Evolutionary conservation across 2,329 filamentous ascomycete species (phyloP).

Genomic region (Dothistroma pini): DNA sequence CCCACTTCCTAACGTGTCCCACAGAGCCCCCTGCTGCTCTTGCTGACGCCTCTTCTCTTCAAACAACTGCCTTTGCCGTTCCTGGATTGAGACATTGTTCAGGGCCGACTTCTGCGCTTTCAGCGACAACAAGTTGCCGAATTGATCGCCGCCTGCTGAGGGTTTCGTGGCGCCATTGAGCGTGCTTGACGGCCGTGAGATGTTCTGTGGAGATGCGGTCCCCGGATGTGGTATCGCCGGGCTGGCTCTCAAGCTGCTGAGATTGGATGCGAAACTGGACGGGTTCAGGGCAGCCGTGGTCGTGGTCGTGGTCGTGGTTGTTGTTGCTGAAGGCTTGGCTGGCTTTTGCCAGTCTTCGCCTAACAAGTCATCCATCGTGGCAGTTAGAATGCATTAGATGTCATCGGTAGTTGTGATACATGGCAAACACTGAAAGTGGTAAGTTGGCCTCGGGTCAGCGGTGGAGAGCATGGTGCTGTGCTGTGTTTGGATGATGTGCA

Average conservation of each 20-base stretch:
- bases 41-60: conserved; percentile 77
- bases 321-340: conserved; percentile 24
- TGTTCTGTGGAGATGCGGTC: conserved; percentile 26
- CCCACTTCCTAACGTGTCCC: conserved; percentile 71
- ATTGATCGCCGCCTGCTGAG: conserved; percentile 61
- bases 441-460: not conserved
- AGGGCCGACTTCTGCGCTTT: conserved; percentile 54
- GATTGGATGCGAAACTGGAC: conserved; percentile 24
- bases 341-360: conserved; percentile 46
- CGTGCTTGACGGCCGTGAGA: conserved; percentile 40
- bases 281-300: conserved; percentile 20
- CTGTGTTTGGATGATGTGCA: not conserved
- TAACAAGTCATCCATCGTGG: conserved; percentile 47
- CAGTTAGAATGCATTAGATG: not conserved
- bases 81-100: conserved; percentile 67
- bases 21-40: conserved; percentile 65
- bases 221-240: conserved; percentile 39
- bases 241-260: conserved; percentile 38
- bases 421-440: not conserved
- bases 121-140: conserved; percentile 70
- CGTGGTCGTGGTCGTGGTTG: conserved; percentile 10
- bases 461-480: not conserved
- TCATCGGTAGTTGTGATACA: not conserved
- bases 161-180: conserved; percentile 49
- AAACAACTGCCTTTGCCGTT: conserved; percentile 65